Evolutionary conservation across 352 stramenopile genomes (phyloP).

Genomic region (Phytophthora quininea): DNA sequence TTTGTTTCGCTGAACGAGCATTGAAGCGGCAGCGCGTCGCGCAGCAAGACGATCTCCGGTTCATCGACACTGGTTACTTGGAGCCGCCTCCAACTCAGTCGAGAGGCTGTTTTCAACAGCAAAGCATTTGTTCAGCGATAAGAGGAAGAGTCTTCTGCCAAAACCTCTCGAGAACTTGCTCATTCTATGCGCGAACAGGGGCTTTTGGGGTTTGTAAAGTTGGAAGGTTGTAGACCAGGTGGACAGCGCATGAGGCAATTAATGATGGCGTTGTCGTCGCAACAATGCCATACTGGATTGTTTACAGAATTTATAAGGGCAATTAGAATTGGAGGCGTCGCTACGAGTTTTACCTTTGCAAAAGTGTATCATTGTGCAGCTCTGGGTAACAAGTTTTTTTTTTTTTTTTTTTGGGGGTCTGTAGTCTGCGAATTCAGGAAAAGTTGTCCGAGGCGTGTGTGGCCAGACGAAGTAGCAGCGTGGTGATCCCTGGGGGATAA

Average conservation of each 20-base stretch:
- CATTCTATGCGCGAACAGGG: not conserved
- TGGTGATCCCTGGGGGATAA: no score
- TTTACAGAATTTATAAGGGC: not conserved
- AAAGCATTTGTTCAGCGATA: not conserved
- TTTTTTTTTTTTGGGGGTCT: no score
- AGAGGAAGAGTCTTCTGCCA: conserved; percentile 1
- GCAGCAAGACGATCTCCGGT: not conserved
- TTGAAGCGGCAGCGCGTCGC: not conserved
- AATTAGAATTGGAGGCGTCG: not conserved
- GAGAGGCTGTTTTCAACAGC: not conserved
- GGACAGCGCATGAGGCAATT: not conserved
- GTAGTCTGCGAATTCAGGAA: no score
- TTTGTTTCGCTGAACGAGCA: not conserved
- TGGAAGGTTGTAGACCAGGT: conserved; percentile 1
- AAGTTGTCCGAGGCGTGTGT: no score
- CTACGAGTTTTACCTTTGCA: not conserved
- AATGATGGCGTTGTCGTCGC: not conserved
- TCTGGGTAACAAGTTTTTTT: not conserved
- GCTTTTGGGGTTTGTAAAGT: not conserved
- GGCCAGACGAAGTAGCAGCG: no score
- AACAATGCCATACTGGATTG: not conserved
- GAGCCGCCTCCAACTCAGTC: not conserved
- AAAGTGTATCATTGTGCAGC: conserved; percentile 1
- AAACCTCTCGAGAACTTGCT: not conserved
- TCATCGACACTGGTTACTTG: not conserved